Evolutionary conservation across 345 rosid genomes (phyloP).

Genomic region (Rhizophora apiculata): DNA sequence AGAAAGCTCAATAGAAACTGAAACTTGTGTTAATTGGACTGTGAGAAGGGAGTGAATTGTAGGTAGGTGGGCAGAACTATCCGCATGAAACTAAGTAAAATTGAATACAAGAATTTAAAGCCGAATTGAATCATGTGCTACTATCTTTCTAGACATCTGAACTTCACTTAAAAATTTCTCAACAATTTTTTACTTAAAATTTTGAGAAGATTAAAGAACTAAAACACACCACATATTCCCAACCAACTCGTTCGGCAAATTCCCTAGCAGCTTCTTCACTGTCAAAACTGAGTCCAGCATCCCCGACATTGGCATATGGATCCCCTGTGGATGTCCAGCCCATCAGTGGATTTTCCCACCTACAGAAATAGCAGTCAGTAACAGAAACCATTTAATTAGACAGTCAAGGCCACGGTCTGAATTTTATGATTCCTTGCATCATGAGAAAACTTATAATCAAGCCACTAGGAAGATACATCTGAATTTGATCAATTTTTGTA

Average conservation of each 20-base stretch:
- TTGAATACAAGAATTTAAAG: neutral
- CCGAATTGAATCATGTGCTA: too few relatives aligned
- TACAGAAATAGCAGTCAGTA: constrained; percentile 17
- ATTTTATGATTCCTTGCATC: neutral
- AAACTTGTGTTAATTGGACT: neutral
- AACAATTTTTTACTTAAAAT: neutral
- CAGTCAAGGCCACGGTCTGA: neutral
- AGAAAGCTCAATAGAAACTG: neutral
- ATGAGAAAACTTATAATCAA: neutral
- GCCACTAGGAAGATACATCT: too few relatives aligned
- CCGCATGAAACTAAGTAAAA: neutral
- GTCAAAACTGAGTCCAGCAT: constrained; percentile 72
- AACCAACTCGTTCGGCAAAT: constrained; percentile 92
- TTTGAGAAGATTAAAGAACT: neutral
- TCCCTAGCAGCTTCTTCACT: constrained; percentile 76
- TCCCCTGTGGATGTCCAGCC: constrained; percentile 99
- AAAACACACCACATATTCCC: constrained; percentile 72
- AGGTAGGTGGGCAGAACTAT: too few relatives aligned
- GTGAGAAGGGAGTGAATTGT: neutral
- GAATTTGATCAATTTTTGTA: too few relatives aligned
- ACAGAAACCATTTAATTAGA: neutral
- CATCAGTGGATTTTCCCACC: constrained; percentile 99
- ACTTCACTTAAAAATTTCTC: neutral
- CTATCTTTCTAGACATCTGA: too few relatives aligned
- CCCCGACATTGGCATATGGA: constrained; percentile 98